These are phyloP conservation scores for Plasmodium blacklocki DNA, from an alignment of 169 alveolate genomes.

Conservation along the genomic window DNA sequence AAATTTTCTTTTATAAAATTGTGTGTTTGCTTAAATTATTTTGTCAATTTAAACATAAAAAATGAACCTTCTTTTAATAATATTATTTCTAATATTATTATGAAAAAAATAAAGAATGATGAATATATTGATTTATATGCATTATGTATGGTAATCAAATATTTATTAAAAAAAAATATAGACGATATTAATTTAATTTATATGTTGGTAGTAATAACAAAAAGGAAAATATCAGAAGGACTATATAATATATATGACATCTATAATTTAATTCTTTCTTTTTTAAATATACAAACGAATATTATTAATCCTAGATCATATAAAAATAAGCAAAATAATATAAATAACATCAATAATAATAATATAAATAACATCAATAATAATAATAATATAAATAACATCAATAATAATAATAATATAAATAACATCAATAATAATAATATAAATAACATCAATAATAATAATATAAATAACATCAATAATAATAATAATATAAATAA, in stretches of 20 bases:
- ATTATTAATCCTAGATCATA: background rate
- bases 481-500: background rate
- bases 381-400: background rate
- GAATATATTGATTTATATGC: conserved; percentile 49
- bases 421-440: background rate
- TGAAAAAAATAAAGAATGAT: conserved; percentile 53
- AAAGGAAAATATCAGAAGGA: background rate
- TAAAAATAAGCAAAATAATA: too few relatives aligned
- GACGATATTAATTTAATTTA: conserved; percentile 1
- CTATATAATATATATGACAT: conserved; percentile 22
- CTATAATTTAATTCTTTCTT: conserved; percentile 31
- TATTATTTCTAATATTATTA: conserved; percentile 11
- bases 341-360: background rate
- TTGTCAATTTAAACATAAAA: conserved; percentile 53
- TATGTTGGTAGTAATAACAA: background rate
- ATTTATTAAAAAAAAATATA: conserved; percentile 15
- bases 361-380: background rate
- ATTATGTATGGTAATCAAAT: conserved; percentile 32
- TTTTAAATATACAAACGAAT: conserved; percentile 32
- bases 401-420: background rate
- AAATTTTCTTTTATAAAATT: conserved; percentile 25
- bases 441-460: background rate
- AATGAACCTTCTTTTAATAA: conserved; percentile 17
- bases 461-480: background rate
- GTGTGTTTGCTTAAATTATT: conserved; percentile 43